Base-by-base conservation (phyloP, 2,329 filamentous ascomycete genomes). In the Hypoxylon sp. region DNA sequence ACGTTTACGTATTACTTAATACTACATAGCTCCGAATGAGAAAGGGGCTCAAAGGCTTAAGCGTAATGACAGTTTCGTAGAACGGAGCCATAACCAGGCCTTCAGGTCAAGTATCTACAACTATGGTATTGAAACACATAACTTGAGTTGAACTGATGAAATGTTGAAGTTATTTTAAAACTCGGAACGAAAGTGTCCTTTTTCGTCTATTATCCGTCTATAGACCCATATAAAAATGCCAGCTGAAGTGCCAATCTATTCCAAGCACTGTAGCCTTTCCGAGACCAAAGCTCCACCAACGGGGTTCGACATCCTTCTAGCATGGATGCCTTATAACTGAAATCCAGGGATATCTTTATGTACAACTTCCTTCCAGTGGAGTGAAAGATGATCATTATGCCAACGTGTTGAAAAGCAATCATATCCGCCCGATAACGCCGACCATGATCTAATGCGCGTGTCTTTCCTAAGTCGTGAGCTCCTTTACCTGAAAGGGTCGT, bases 401-500 rank as follows among this genome's bases (percentile, higher is more conserved):
- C 70, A 48, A 62, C 51, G 37, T 62, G 17, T 59, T 52, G 31
- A 55, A 66, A 71, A 68, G 51, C 39, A 55, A 65, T 51, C 19
- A 51, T 44, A 35, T 37, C 59, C 59, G 42, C 61, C 56, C 60
- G 55, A 67, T 68, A 74, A 75, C 72, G 73, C 75, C 73, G 59
- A 66, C 54, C 72, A 74, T 73, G 70, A 70, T 70, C 67, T 62
- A 54, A 69, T 70, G 58, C 65, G 58, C 68, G 63, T 63, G 60
- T 63, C 55, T 50, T 50, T 63, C 53, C 60, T 17, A 62, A 62
- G 54, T 68, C 60, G 68, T 68, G 60, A 71, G 53, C 58, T 46
- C 62, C 39, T 74, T 17, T 76, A 77, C 74, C 77, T 78, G 59
- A 78, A 73, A 68, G 89, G 89, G 75, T 91, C 85, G 75, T 91